phyloP scores from a whole-genome alignment of 2,329 filamentous ascomycete species.

The Trichoderma koningii region DNA sequence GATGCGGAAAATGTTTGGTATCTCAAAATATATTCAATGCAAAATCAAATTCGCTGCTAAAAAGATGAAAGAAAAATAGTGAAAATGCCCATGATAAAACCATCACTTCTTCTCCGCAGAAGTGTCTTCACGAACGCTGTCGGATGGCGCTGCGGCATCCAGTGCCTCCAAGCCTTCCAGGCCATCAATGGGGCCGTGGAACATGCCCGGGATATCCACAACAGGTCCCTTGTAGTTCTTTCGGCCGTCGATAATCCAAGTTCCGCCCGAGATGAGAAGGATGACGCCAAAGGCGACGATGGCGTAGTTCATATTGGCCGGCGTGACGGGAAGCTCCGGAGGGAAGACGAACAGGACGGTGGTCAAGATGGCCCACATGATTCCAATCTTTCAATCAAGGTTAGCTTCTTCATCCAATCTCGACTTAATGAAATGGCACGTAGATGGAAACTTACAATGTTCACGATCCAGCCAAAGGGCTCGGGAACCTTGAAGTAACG shows the following conservation, averaged over 20 bases:
- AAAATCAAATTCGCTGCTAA: not conserved
- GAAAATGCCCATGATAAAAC: not conserved
- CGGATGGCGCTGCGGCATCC: conserved; percentile 2
- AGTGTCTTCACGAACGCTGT: conserved; percentile 6
- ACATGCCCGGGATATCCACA: conserved; percentile 21
- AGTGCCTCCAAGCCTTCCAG: conserved; percentile 15
- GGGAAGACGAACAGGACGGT: conserved; percentile 77
- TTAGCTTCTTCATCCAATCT: not conserved
- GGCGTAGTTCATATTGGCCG: conserved; percentile 67
- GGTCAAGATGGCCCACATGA: conserved; percentile 68
- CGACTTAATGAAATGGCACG: not conserved
- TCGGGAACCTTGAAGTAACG: conserved; percentile 43
- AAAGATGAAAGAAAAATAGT: not conserved
- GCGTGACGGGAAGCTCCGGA: conserved; percentile 63
- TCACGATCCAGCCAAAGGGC: conserved; percentile 43
- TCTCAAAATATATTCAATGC: conserved; percentile 2
- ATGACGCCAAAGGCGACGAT: conserved; percentile 53
- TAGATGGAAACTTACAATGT: conserved; percentile 31
- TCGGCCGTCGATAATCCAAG: conserved; percentile 53
- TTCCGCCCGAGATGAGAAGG: conserved; percentile 46
- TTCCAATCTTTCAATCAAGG: conserved; percentile 45
- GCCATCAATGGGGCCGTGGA: conserved; percentile 14
- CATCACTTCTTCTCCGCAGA: conserved; percentile 11
- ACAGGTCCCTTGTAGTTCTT: conserved; percentile 48
- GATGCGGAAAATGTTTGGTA: not conserved